A percentile compares a stretch with the other conserved stretches of the same genome.
Conservation (phyloP, 2,329 filamentous ascomycete species). For the Emydomyces testavorans region DNA sequence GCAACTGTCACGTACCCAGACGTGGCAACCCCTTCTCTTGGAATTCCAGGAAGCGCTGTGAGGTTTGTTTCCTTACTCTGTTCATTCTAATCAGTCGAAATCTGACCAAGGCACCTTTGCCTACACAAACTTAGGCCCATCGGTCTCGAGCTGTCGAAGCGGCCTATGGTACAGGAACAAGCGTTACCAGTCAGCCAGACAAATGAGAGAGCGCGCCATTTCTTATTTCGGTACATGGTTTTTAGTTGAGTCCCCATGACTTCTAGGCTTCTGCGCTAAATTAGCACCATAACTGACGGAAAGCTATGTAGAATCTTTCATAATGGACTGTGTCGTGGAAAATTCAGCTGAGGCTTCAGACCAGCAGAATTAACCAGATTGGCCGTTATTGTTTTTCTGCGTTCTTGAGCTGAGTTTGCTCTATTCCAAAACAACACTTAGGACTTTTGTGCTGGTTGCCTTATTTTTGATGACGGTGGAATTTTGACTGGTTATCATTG, state of each 20-base stretch:
- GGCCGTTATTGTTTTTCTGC: too few species aligned
- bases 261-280: neutral
- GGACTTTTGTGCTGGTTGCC: too few species aligned
- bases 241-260: too few species aligned
- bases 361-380: neutral
- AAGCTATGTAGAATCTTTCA: neutral
- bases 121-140: neutral
- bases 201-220: conserved; percentile 2
- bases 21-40: neutral
- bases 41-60: neutral
- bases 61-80: neutral
- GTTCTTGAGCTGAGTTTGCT: neutral
- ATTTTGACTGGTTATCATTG: too few species aligned
- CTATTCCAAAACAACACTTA: too few species aligned
- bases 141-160: neutral
- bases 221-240: conserved; percentile 5
- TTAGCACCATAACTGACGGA: neutral
- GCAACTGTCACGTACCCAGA: neutral
- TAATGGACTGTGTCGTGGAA: conserved; percentile 1
- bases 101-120: neutral
- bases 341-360: neutral
- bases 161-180: conserved; percentile 7
- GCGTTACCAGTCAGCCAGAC: neutral
- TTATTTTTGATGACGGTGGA: too few species aligned
- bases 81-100: neutral